phyloP scores from a whole-genome alignment of 192 early-diverging fungal species.

The Funneliformis geosporum region DNA sequence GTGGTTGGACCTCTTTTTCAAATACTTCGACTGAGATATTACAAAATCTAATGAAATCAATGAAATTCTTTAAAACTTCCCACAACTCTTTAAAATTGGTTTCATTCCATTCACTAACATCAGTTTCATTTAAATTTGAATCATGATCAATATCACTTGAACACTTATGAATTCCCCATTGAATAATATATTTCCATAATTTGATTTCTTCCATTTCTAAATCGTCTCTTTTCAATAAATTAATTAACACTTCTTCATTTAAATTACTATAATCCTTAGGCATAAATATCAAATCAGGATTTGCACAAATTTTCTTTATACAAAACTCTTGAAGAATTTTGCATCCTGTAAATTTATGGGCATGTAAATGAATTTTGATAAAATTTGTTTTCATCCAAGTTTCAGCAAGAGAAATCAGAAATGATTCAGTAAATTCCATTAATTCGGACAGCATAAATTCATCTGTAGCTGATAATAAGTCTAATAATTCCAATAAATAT shows the following conservation, averaged over 20 bases:
- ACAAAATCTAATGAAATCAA: background rate
- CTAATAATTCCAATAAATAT: background rate
- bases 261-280: background rate
- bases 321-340: background rate
- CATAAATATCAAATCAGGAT: background rate
- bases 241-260: background rate
- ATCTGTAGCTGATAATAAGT: background rate
- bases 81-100: background rate
- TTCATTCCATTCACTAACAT: background rate
- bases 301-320: background rate
- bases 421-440: background rate
- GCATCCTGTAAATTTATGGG: background rate
- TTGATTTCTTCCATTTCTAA: background rate
- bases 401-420: background rate
- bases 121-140: background rate
- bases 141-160: background rate
- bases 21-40: background rate
- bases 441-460: background rate
- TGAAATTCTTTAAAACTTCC: background rate
- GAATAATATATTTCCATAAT: conserved; percentile 5
- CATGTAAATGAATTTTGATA: background rate
- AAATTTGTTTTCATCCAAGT: background rate
- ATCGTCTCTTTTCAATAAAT: background rate
- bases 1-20: background rate
- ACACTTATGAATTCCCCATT: background rate